Conservation (phyloP, 1,284 basidiomycete species). For the Melampsora americana region DNA sequence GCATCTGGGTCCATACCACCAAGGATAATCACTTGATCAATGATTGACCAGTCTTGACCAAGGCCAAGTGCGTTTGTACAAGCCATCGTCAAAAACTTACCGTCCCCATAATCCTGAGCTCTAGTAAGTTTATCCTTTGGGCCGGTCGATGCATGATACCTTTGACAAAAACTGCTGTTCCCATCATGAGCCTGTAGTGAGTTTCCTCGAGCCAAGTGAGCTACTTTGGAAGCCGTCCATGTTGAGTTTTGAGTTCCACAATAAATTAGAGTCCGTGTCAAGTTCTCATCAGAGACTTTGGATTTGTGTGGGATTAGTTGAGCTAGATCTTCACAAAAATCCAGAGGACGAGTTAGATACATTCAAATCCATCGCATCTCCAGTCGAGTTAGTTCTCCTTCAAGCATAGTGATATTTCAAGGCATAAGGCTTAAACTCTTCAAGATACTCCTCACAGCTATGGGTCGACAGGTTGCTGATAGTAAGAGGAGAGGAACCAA, state of each 20-base stretch:
- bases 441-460: neutral
- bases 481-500: neutral
- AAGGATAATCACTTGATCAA: neutral
- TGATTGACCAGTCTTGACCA: conserved; percentile 15
- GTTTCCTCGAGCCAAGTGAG: conserved; percentile 3
- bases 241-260: neutral
- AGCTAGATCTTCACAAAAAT: neutral
- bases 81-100: neutral
- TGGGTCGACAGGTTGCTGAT: conserved; percentile 25
- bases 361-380: neutral
- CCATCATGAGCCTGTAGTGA: neutral
- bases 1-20: neutral
- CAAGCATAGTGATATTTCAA: neutral
- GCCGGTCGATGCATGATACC: conserved; percentile 17
- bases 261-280: conserved; percentile 2
- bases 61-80: conserved; percentile 5
- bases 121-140: conserved; percentile 1
- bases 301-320: neutral
- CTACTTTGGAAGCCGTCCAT: neutral
- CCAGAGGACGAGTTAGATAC: neutral
- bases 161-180: conserved; percentile 1
- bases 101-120: neutral
- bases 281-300: neutral
- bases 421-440: conserved; percentile 5
- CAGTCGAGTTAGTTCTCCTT: conserved; percentile 3